Base-by-base conservation (phyloP, 2,329 filamentous ascomycete genomes). In the Neonectria sp. region DNA sequence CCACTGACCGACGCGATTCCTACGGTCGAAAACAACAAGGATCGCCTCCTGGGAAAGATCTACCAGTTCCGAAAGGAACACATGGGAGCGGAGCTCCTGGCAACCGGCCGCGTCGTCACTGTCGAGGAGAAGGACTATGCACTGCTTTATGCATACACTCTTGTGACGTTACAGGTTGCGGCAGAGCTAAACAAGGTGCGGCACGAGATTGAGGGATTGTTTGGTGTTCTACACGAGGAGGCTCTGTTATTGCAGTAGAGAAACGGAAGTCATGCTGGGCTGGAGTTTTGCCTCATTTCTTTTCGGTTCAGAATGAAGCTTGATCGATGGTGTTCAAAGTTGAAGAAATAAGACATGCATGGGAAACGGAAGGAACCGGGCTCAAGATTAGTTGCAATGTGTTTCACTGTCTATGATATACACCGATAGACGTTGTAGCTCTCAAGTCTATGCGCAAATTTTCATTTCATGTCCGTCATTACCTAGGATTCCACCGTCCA, bases 1-100 rank as follows among this genome's bases (percentile, higher is more conserved):
- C 95, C 96, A 0, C 86, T 99, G 65, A 95, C 93, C 40, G 95
- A 98, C 77, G 93, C 93, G 13, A 86, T 98, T 48, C 96, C 96
- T 0, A 95, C 91, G 68, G 93, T 97, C 35, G 90, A 93, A 56
- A 90, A 93, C 77, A 90, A 92, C 46, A 89, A 96, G 70, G 95
- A 99, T 78, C 86, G 93, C 65, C 84, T 98, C 52, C 85, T 99
- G 25, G 93, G 94, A 24, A 95, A 94, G 81, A 93, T 98, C 45
- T 96, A 97, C 75, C 90, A 92, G 75, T 98, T 96, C 80, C 87
- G 95, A 63, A 92, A 93, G 78, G 90, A 92, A 62, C 89, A 91
- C 61, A 85, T 83, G 63, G 81, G 80, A 17, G 71, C 69, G 33
- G 73, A 71, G 35, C 68, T 77, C 33, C 57, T 69, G 35, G 71